Evolutionary conservation across 73 alveolate genomes (phyloP).

Genomic region (Symbiodinium pilosum): DNA sequence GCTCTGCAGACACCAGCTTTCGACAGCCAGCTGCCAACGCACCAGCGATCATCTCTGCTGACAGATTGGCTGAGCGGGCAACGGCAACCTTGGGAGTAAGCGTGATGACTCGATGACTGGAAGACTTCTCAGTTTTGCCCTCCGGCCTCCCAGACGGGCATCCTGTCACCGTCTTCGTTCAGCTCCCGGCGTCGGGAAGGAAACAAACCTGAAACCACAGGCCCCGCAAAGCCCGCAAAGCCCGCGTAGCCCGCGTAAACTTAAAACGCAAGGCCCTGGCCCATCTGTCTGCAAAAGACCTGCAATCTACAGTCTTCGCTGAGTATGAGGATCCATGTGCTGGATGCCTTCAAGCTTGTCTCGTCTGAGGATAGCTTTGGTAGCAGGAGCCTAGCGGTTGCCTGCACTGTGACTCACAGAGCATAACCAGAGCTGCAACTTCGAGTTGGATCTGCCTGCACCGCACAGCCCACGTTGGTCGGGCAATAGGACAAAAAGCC

Average conservation of each 20-base stretch:
- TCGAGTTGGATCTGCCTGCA: slow-evolving; percentile 34
- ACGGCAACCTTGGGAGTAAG: slow-evolving; percentile 63
- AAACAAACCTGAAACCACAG: slow-evolving; percentile 12
- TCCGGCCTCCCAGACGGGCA: slow-evolving; percentile 79
- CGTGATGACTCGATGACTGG: no score
- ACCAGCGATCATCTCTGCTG: slow-evolving; percentile 33
- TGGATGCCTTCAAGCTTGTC: slow-evolving; percentile 46
- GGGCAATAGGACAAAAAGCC: slow-evolving; percentile 64
- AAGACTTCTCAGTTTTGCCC: no score
- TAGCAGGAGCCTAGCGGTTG: slow-evolving; percentile 31
- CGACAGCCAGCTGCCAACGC: slow-evolving; percentile 61
- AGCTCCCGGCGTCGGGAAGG: slow-evolving; percentile 60
- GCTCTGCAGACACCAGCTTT: slow-evolving; percentile 32
- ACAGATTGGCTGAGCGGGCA: slow-evolving; percentile 2
- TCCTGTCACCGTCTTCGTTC: slow-evolving; percentile 58
- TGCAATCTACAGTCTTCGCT: no score
- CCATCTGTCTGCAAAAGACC: neutral
- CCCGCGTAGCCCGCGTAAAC: no score
- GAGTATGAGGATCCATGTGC: no score
- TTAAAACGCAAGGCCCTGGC: neutral
- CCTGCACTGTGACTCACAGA: neutral
- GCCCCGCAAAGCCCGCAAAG: no score
- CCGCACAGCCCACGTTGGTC: slow-evolving; percentile 42
- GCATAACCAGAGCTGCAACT: neutral
- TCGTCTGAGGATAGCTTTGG: slow-evolving; percentile 55